Evolutionary conservation across 306 rosid genomes (phyloP), one percentile per base, ranked within the genome.

Genomic region (Vicia sativa): DNA sequence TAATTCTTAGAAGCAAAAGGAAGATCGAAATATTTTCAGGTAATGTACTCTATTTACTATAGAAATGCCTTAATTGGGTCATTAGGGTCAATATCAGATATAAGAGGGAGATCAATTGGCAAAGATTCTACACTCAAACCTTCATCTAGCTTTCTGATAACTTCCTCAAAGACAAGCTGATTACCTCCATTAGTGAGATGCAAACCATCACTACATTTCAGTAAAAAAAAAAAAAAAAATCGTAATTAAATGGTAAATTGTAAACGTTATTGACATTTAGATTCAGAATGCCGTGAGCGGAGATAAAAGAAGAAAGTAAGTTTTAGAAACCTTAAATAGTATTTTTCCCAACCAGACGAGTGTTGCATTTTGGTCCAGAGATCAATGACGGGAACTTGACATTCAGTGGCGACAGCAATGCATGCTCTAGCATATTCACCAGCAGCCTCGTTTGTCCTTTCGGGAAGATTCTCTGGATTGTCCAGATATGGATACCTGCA

Each of bases 361-460:
- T 78, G 80, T 78, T 92, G 97, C 92, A 92, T 85, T 86, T 80
- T 87, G 53, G 89, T 92, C 96, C 96, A 74, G 21, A 74, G 67
- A 65, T 74, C 96, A 42, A 91, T 55, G 21, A 81, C 85, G 1
- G 89, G 82, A 29, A 77, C 55, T 70, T 82, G 82, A 65, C 75
- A 76, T 81, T 86, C 97, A 45, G 69, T 42, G 42, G 91, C 97
- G 39, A 80, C 84, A 56, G 81, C 55, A 73, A 77, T 41, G 80
- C 97, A 91, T 68, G 85, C 89, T 74, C 60, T 70, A 50, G 93
- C 86, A 81, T 86, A 88, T 62, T 81, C 87, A 62, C 93, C 91
- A 45, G 97, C 96, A 50, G 88, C 89, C 46, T 81, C 82, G 56
- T 91, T 91, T 61, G 97, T 91, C 85, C 96, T 88, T 89, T 91